phyloP scores from a whole-genome alignment of 129 eudicot species.

The Heracleum sosnowskyi region DNA sequence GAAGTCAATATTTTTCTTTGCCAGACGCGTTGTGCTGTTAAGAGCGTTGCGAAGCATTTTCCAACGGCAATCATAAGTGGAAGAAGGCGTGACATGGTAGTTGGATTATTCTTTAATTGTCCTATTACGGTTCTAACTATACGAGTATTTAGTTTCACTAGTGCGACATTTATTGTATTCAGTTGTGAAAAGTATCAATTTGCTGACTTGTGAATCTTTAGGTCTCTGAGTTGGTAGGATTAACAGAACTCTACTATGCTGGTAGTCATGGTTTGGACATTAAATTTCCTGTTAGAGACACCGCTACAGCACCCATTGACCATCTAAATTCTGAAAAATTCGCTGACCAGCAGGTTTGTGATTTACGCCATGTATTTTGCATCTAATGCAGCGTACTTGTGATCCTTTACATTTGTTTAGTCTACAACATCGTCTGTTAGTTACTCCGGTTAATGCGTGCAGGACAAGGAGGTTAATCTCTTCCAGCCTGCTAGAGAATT shows the following conservation, averaged over 20 bases:
- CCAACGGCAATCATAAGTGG: slow-evolving; percentile 94
- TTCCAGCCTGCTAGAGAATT: slow-evolving; percentile 93
- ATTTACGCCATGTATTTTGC: not conserved
- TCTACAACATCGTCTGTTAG: not conserved
- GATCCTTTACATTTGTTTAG: not conserved
- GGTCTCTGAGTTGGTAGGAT: slow-evolving; percentile 80
- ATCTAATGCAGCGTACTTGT: not conserved
- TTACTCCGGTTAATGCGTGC: slow-evolving; percentile 6
- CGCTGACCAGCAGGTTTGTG: slow-evolving; percentile 56
- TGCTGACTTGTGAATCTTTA: slow-evolving; percentile 17
- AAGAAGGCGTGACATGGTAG: slow-evolving; percentile 81
- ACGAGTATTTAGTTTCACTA: not conserved
- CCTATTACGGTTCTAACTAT: not conserved
- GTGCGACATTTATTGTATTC: not conserved
- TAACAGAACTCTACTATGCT: slow-evolving; percentile 71
- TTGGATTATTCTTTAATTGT: not conserved
- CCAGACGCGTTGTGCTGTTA: slow-evolving; percentile 79
- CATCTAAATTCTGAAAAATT: slow-evolving; percentile 32
- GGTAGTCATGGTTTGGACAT: slow-evolving; percentile 98
- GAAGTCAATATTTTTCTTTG: not conserved
- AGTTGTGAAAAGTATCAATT: not conserved
- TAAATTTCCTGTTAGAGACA: slow-evolving; percentile 48
- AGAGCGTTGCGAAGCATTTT: slow-evolving; percentile 54
- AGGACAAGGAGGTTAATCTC: slow-evolving; percentile 70
- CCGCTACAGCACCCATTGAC: slow-evolving; percentile 13